Conservation (phyloP, 164 flowering plant genomes). For the Piper betle region DNA sequence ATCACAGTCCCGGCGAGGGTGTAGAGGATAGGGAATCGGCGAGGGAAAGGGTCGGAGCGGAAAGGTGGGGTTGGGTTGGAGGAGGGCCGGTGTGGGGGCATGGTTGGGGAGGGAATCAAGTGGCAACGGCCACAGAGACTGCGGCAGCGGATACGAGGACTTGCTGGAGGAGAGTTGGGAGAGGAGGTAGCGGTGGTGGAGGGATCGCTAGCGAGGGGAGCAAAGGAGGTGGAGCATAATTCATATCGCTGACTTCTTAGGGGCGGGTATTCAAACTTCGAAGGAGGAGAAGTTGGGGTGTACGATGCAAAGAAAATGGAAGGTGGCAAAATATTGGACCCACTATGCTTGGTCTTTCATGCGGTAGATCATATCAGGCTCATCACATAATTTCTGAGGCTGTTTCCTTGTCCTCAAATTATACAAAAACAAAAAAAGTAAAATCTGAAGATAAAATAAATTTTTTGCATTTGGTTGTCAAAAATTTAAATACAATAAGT, state of each 20-base stretch:
- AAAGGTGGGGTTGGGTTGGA: conserved; percentile 10
- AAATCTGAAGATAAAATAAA: no score
- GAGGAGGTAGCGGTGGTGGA: not conserved
- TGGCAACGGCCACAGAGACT: not conserved
- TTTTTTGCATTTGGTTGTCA: no score
- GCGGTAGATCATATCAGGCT: no score
- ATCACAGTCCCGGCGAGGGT: conserved; percentile 40
- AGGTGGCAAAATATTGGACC: no score
- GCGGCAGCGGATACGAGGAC: conserved; percentile 3
- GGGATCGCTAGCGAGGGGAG: not conserved
- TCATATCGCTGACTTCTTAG: not conserved
- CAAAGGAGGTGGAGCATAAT: not conserved
- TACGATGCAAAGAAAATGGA: not conserved
- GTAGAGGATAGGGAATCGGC: conserved; percentile 13
- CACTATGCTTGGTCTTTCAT: no score
- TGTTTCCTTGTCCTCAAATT: no score
- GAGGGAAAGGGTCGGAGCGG: conserved; percentile 12
- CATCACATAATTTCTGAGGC: no score
- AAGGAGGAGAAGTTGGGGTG: not conserved
- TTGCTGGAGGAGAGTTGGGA: conserved; percentile 7
- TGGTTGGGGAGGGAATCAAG: conserved; percentile 4
- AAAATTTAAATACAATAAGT: no score
- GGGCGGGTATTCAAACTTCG: no score
- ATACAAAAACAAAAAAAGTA: no score
- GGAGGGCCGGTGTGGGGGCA: conserved; percentile 16